Conservation (phyloP, 805 yeast species). For the Trichomonascus vanleenenianus region DNA sequence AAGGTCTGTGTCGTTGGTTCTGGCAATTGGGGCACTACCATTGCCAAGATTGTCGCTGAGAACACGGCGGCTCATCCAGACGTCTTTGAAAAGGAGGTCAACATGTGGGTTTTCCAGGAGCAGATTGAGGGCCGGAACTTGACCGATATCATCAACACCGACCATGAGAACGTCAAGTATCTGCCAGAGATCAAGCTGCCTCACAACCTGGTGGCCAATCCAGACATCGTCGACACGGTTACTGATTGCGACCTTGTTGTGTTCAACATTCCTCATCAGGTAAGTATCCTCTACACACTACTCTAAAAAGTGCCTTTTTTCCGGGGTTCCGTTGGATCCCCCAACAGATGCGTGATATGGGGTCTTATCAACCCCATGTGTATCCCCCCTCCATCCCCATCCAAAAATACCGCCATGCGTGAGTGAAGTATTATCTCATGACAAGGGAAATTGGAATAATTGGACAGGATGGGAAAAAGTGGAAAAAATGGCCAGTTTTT, state of each 20-base stretch:
- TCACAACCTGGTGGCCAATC: slow-evolving; percentile 77
- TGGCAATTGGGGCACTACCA: slow-evolving; percentile 98
- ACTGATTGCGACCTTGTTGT: slow-evolving; percentile 77
- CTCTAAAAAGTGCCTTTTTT: no score
- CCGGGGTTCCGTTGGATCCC: no score
- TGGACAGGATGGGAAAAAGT: no score
- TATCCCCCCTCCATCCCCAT: no score
- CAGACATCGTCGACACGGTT: slow-evolving; percentile 70
- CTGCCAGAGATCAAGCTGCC: slow-evolving; percentile 87
- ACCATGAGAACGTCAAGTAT: slow-evolving; percentile 92
- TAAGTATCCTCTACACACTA: no score
- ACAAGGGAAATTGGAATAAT: no score
- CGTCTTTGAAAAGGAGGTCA: slow-evolving; percentile 64
- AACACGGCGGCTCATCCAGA: slow-evolving; percentile 66
- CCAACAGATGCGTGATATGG: no score
- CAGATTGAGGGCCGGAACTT: slow-evolving; percentile 61
- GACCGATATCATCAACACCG: slow-evolving; percentile 82
- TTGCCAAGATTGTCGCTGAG: slow-evolving; percentile 92
- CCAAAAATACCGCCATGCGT: no score
- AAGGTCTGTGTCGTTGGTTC: slow-evolving; percentile 80
- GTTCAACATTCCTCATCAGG: slow-evolving; percentile 93
- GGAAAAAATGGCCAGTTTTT: no score
- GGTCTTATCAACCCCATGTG: no score
- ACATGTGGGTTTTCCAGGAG: slow-evolving; percentile 98
- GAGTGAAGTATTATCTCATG: no score